phyloP scores from a whole-genome alignment of 202 grass and related monocot species.

The Miscanthus sacchariflorus region DNA sequence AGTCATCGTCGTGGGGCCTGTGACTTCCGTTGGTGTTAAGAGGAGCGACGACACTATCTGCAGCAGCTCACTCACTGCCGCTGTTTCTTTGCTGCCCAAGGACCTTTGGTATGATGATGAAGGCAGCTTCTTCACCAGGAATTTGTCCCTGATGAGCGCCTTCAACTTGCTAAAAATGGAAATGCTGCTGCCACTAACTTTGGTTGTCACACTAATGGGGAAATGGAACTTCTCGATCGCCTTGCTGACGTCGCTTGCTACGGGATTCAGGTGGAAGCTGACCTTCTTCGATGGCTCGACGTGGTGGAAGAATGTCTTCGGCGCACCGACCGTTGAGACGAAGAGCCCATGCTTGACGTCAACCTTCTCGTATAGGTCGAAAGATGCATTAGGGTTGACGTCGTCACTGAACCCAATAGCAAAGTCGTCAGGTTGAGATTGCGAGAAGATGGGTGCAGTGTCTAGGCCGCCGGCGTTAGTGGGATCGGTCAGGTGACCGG shows the following conservation, averaged over 20 bases:
- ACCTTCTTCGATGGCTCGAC: conserved; percentile 69
- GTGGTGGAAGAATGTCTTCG: conserved; percentile 64
- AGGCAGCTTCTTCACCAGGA: conserved; percentile 42
- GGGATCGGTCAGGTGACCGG: conserved; percentile 65
- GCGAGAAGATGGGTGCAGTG: conserved; percentile 73
- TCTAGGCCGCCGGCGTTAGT: conserved; percentile 54
- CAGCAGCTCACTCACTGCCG: conserved; percentile 53
- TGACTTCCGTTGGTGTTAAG: conserved; percentile 48
- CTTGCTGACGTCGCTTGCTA: conserved; percentile 52
- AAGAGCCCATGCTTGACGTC: conserved; percentile 68
- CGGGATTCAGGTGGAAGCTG: conserved; percentile 67
- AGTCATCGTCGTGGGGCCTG: conserved; percentile 4
- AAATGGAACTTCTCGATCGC: conserved; percentile 66
- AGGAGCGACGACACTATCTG: conserved; percentile 60
- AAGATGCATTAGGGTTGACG: conserved; percentile 47
- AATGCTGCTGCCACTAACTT: conserved; percentile 57
- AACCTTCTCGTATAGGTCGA: conserved; percentile 69
- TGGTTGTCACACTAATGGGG: conserved; percentile 52
- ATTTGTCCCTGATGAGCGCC: conserved; percentile 66
- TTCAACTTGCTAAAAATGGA: conserved; percentile 69
- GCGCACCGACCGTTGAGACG: conserved; percentile 63
- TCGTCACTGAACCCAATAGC: conserved; percentile 59
- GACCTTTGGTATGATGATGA: conserved; percentile 50
- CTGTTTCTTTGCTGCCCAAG: conserved; percentile 46
- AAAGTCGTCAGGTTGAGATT: conserved; percentile 79